Percentiles rank a stretch among this genome's conserved stretches.
Evolutionary conservation across 495 filamentous ascomycete genomes (phyloP).

Genomic region (Penicillium psychrofluorescens): DNA sequence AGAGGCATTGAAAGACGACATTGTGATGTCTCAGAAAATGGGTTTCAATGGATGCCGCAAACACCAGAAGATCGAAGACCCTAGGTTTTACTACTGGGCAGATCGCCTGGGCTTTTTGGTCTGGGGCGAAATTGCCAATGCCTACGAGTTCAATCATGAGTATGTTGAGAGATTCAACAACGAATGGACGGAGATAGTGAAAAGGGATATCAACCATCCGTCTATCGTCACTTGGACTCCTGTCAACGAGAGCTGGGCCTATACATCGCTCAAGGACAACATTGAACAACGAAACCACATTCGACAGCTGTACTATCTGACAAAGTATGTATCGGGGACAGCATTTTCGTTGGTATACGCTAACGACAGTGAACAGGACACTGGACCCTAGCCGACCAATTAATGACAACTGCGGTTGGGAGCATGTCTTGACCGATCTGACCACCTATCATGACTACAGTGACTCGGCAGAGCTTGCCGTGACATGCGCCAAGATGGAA

Average conservation of each 20-base stretch:
- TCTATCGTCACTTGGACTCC: constrained; percentile 57
- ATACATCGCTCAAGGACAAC: constrained; percentile 40
- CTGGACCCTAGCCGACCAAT: constrained; percentile 51
- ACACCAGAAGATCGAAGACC: constrained; percentile 36
- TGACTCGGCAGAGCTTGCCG: constrained; percentile 39
- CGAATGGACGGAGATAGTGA: constrained; percentile 51
- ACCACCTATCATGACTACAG: constrained; percentile 57
- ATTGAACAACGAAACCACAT: constrained; percentile 52
- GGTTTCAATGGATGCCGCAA: constrained; percentile 35
- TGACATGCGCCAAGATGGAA: constrained; percentile 36
- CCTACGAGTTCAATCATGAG: constrained; percentile 42
- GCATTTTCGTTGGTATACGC: too few species aligned
- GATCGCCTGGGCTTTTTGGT: constrained; percentile 33
- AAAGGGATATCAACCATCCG: constrained; percentile 53
- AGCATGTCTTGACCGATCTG: constrained; percentile 50
- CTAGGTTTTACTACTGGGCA: constrained; percentile 31
- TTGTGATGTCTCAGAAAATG: constrained; percentile 21
- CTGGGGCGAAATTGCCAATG: constrained; percentile 36
- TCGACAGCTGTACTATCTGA: constrained; percentile 49
- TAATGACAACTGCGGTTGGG: constrained; percentile 62
- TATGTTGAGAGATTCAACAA: constrained; percentile 45
- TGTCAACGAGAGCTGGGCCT: constrained; percentile 56
- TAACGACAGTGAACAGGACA: constrained; percentile 15
- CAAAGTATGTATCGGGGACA: constrained; percentile 36
- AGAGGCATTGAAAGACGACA: constrained; percentile 25